Conservation (phyloP, 768 basidiomycete genomes). For the Termitomyces eurrhizus region DNA sequence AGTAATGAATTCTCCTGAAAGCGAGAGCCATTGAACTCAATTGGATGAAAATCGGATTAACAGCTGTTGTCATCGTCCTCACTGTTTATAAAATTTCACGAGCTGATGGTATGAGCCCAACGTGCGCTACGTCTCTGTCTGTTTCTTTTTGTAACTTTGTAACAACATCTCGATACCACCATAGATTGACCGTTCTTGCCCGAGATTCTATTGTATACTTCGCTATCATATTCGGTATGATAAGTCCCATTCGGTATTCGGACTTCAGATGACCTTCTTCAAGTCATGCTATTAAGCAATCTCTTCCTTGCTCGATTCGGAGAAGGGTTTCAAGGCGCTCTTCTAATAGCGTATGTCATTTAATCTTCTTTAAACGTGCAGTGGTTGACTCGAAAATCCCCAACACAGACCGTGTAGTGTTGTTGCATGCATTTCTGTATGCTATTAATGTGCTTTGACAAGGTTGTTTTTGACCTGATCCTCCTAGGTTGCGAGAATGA, state of each 20-base stretch:
- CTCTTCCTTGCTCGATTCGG: constrained; percentile 2
- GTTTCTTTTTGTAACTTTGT: no score
- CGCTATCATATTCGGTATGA: not conserved
- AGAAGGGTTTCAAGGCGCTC: constrained; percentile 3
- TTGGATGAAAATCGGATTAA: not conserved
- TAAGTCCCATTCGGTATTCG: no score
- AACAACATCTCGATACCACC: not conserved
- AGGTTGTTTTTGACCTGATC: not conserved
- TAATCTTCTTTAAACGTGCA: not conserved
- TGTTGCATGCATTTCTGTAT: constrained; percentile 1
- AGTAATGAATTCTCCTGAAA: not conserved
- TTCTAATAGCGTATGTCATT: not conserved
- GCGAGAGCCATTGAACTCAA: not conserved
- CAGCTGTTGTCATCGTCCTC: not conserved
- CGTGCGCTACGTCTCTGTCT: not conserved
- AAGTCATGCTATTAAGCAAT: constrained; percentile 2
- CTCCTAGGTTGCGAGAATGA: constrained; percentile 3
- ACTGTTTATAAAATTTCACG: not conserved
- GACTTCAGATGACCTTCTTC: not conserved
- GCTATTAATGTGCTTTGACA: not conserved
- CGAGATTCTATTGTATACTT: constrained; percentile 6
- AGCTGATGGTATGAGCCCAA: not conserved
- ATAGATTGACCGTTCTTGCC: not conserved
- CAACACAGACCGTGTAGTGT: not conserved
- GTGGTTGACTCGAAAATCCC: not conserved